These are phyloP conservation scores for Cystoisospora suis DNA, from an alignment of 169 alveolate genomes.

Conservation along the genomic window DNA sequence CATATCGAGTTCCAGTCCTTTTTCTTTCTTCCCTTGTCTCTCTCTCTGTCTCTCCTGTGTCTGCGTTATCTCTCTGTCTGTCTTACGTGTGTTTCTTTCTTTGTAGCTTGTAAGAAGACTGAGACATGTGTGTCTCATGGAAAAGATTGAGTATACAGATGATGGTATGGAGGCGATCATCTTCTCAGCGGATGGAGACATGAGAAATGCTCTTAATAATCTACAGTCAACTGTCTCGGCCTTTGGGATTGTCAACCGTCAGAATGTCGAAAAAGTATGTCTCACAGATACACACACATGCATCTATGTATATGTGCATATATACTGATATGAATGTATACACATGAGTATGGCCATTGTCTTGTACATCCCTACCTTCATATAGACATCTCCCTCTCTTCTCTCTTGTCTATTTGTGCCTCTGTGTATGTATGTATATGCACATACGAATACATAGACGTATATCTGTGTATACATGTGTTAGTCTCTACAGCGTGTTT, in stretches of 20 bases:
- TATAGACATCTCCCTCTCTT: not conserved
- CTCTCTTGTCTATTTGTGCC: not conserved
- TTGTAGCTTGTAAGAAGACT: conserved; percentile 84
- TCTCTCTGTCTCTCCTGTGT: not conserved
- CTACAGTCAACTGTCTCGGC: conserved; percentile 97
- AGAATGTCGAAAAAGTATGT: conserved; percentile 93
- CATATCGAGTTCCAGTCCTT: not conserved
- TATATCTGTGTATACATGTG: not conserved
- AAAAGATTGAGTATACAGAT: conserved; percentile 78
- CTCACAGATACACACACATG: not conserved
- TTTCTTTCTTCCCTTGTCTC: not conserved
- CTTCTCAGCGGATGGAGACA: conserved; percentile 95
- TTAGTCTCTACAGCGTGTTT: not conserved
- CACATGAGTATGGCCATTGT: not conserved
- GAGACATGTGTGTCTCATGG: conserved; percentile 82
- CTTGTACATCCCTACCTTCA: not conserved
- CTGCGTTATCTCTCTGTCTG: not conserved
- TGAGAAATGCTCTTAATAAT: conserved; percentile 94
- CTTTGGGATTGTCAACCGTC: conserved; percentile 91
- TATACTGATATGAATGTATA: not conserved
- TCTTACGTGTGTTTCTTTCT: not conserved
- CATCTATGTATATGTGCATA: not conserved
- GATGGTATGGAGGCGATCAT: conserved; percentile 93
- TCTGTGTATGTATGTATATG: not conserved
- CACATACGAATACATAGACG: not conserved